Base-by-base conservation (phyloP, 1,284 basidiomycete genomes). In the Tilletia walkeri region DNA sequence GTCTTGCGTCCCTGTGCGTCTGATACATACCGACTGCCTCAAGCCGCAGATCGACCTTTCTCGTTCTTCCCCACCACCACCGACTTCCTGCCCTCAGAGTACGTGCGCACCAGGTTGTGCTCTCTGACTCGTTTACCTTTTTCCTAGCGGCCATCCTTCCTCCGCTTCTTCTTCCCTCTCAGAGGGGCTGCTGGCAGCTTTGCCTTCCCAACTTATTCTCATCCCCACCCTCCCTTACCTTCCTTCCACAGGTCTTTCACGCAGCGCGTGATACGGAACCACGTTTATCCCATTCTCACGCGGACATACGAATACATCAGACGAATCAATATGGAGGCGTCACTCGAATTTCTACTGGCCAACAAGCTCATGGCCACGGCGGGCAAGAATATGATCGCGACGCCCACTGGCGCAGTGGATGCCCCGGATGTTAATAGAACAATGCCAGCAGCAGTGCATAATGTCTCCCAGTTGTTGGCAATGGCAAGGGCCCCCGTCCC, bases 161-260 rank as follows among this genome's bases (percentile, higher is more conserved):
- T 24, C 14, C 54, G 24, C 34, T 34, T 34, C 54, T 24, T 24
- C 54, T 30, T 56, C 54, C 24, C 34, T 34, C 34, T 12, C 34
- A 56, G 20, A 34, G 34, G 54, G 24, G 20, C 54, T 56, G 54
- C 54, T 56, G 54, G 54, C 54, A 56, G 54, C 54, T 56, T 30
- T 14, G 41, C 41, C 41, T 45, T 45, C 24, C 48, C n/a, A 18
- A 53, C 50, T 24, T n/a, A 53, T 53, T 56, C 24, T 30, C 54
- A n/a, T 34, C 20, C 34, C 24, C 34, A 4, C 34, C 24, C 34
- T 56, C 5, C 18, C n/a, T 30, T 56, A n/a, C 12, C 54, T 12
- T 56, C 34, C 34, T 34, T 56, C 34, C 54, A n/a, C 54, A 56
- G 54, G 54, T 56, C 54, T 34, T 14, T 34, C 20, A 24, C 54